Evolutionary conservation across 345 rosid species (phyloP), one percentile per base, ranked within the genome.

Genomic region (Melaleuca quinquenervia): DNA sequence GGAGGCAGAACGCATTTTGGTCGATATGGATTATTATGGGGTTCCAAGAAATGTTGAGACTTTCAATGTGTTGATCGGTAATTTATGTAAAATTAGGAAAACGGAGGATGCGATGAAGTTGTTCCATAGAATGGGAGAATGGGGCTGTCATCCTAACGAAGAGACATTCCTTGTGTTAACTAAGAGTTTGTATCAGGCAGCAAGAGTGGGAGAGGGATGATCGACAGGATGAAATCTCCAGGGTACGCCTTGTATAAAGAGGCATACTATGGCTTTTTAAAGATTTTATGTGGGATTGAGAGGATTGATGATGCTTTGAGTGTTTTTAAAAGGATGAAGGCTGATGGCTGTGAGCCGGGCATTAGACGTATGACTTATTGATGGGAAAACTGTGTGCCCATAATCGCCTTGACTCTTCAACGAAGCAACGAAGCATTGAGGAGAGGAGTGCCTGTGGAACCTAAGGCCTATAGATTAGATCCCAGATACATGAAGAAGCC

Each of bases 191-290:
- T 95, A 94, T 91, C 95, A 94, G 89, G 98, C 98, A 1, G 98
- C 96, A 1, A 94, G 99, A 87, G 87, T 96, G 3, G 96, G 94
- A 5, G 99, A 97, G 89, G 99, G 99, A 93, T 97, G 99, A 93
- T 96, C 20, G 98, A 97, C 87, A 90, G 89, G 88, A 97, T 96
- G 98, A 97, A 95, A 83, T 94, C 96, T 82, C 93, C 95, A 0
- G 96, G 97, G 0, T 96, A 64, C 86, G 45, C 84, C 56, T 92
- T 97, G 86, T 93, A 87, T 87, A 93, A 84, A 90, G 94, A 93
- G 58, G 95, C 91, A 16, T 95, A 94, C 87, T 97, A 95, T 44
- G 93, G 93, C 41, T 93, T 95, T 88, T 55, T 97, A 89, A 95
- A 93, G 90, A 92, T 95, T 84, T 86, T 97, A 89, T 95, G 98